Percentiles rank a stretch among this genome's conserved stretches.
These are phyloP conservation scores for Diaporthe ampelina DNA, from an alignment of 2,329 filamentous ascomycete genomes.

Conservation along the genomic window DNA sequence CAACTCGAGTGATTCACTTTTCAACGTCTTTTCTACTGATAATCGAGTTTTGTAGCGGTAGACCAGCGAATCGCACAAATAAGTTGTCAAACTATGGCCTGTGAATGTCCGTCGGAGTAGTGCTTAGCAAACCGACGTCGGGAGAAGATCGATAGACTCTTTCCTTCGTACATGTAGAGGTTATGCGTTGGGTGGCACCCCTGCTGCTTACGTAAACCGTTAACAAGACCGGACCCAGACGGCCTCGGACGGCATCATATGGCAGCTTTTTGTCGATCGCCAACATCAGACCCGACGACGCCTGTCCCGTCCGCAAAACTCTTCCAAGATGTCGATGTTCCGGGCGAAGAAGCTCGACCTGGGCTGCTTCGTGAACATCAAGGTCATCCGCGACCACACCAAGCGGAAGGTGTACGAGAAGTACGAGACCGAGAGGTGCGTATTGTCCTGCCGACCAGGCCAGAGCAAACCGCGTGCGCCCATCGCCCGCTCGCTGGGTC, in stretches of 20 bases:
- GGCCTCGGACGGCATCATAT: conserved; percentile 2
- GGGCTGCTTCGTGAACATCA: conserved; percentile 87
- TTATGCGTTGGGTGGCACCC: neutral
- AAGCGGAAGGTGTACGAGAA: conserved; percentile 94
- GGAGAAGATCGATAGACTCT: too few species aligned
- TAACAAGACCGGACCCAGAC: neutral
- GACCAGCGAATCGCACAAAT: conserved; percentile 9
- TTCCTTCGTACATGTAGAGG: too few species aligned
- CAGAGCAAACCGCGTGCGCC: neutral
- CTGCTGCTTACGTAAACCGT: conserved; percentile 20
- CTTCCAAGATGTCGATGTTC: conserved; percentile 83
- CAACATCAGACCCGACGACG: conserved; percentile 26
- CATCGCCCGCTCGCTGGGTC: neutral
- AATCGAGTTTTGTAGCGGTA: neutral
- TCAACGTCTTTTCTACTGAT: conserved; percentile 8
- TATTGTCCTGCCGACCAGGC: neutral
- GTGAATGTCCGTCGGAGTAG: neutral
- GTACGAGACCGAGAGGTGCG: conserved; percentile 88
- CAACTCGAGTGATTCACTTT: conserved; percentile 29
- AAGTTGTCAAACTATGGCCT: neutral
- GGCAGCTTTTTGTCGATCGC: neutral
- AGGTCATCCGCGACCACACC: conserved; percentile 92
- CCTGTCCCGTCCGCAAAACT: neutral
- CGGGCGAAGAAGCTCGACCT: conserved; percentile 91
- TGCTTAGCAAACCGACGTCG: neutral